phyloP scores from a whole-genome alignment of 805 yeast species.

The Kockiozyma suomiensis region DNA sequence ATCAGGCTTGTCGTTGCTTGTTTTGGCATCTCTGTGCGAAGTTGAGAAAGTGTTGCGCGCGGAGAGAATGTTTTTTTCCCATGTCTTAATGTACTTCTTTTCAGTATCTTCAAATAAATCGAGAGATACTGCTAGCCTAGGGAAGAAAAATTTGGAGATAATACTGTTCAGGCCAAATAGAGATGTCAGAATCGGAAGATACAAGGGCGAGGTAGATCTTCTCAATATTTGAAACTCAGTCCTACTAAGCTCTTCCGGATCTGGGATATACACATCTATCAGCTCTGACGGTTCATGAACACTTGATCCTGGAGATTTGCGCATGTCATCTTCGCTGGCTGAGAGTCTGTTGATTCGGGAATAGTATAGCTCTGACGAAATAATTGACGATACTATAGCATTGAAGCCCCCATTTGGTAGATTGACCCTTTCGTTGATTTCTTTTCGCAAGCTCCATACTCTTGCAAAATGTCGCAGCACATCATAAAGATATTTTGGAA shows the following conservation, averaged over 20 bases:
- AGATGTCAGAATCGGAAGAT: neutral
- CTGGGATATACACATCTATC: slow-evolving; percentile 41
- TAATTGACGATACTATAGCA: slow-evolving; percentile 7
- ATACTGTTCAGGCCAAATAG: slow-evolving; percentile 2
- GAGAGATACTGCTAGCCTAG: slow-evolving; percentile 11
- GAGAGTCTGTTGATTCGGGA: slow-evolving; percentile 2
- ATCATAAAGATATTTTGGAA: neutral
- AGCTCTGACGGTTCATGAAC: neutral
- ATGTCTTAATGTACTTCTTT: neutral
- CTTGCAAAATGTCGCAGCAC: neutral
- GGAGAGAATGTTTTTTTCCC: slow-evolving; percentile 7
- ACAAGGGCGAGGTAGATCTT: slow-evolving; percentile 48
- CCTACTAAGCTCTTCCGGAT: slow-evolving; percentile 45
- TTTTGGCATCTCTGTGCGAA: neutral
- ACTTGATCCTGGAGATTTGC: neutral
- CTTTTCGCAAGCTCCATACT: neutral
- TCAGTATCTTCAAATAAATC: neutral
- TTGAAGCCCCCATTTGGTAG: neutral
- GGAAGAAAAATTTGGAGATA: slow-evolving; percentile 2
- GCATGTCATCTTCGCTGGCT: neutral
- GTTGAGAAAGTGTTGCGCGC: neutral
- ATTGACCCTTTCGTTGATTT: slow-evolving; percentile 1
- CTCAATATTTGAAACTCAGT: slow-evolving; percentile 54
- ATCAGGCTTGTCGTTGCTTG: neutral
- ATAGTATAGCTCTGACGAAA: slow-evolving; percentile 4